These are phyloP conservation scores for Fusarium oxysporum DNA, from an alignment of 2,329 filamentous ascomycete genomes.

Conservation along the genomic window DNA sequence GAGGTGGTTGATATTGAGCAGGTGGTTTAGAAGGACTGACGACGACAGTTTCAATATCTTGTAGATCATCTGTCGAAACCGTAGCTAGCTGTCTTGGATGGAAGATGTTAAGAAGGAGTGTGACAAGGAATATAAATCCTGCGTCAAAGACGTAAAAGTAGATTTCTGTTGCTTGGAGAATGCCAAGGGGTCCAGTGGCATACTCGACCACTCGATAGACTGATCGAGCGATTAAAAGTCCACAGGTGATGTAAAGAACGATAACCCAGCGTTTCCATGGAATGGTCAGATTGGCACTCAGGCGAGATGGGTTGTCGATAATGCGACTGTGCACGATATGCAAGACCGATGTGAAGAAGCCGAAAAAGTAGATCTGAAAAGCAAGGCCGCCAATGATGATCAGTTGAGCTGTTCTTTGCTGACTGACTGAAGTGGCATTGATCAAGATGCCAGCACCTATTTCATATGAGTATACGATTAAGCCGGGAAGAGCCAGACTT, in stretches of 20 bases:
- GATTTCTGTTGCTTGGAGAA: constrained; percentile 48
- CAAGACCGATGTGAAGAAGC: constrained; percentile 61
- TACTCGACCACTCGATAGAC: constrained; percentile 57
- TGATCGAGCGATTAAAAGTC: constrained; percentile 53
- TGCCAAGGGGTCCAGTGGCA: constrained; percentile 46
- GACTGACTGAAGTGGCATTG: constrained; percentile 31
- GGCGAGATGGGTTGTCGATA: neutral
- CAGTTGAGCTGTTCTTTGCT: constrained; percentile 51
- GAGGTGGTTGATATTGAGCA: neutral
- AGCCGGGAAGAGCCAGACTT: rapidly evolving
- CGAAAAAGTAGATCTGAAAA: constrained; percentile 65
- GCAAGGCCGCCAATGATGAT: constrained; percentile 64
- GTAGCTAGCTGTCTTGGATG: constrained; percentile 19
- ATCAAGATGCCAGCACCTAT: constrained; percentile 37
- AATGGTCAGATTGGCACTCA: neutral
- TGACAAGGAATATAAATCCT: constrained; percentile 44
- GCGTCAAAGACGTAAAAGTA: constrained; percentile 53
- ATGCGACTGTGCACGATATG: constrained; percentile 55
- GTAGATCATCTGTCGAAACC: neutral
- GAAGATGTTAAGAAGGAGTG: constrained; percentile 29
- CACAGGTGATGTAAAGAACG: constrained; percentile 36
- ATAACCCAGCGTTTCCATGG: constrained; percentile 47
- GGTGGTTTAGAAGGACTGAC: neutral
- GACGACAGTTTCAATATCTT: neutral
- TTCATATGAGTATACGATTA: neutral